Percentiles rank a stretch among this genome's conserved stretches.
Evolutionary conservation across 2,329 filamentous ascomycete species (phyloP).

Genomic region (Biscogniauxia mediterranea): DNA sequence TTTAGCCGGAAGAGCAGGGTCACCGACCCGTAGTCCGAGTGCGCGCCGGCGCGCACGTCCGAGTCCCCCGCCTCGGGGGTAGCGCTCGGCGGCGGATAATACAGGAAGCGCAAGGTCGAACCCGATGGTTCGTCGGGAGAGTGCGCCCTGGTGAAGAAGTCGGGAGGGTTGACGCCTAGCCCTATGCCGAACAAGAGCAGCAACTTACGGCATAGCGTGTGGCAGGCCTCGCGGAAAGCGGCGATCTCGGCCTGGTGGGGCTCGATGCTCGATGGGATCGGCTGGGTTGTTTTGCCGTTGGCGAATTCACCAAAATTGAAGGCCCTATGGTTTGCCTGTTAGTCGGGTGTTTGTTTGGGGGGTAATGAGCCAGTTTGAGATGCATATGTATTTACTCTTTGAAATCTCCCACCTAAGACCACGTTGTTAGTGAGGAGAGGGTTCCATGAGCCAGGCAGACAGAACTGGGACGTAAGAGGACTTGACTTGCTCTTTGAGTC

Average conservation of each 20-base stretch:
- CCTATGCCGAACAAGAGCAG: constrained; percentile 77
- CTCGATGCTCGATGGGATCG: constrained; percentile 65
- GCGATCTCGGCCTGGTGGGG: constrained; percentile 59
- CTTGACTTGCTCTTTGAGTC: constrained; percentile 64
- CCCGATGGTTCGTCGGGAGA: constrained; percentile 46
- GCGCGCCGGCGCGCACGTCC: constrained; percentile 84
- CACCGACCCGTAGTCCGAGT: constrained; percentile 79
- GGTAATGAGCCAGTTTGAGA: constrained; percentile 1
- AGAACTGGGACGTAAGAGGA: not conserved
- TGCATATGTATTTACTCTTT: constrained; percentile 65
- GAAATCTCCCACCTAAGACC: constrained; percentile 69
- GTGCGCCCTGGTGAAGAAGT: constrained; percentile 57
- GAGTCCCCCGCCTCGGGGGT: constrained; percentile 42
- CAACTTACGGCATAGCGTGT: constrained; percentile 68
- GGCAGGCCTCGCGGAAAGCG: constrained; percentile 69
- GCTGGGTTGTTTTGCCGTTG: constrained; percentile 69
- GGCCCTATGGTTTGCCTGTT: constrained; percentile 53
- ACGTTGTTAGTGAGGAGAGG: constrained; percentile 2
- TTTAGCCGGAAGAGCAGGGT: constrained; percentile 81
- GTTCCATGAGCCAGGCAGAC: not conserved
- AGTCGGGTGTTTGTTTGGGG: constrained; percentile 1
- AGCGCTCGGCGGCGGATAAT: constrained; percentile 60
- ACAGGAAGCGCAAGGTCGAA: constrained; percentile 67
- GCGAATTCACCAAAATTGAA: constrained; percentile 88
- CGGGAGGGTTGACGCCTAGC: constrained; percentile 54